Conservation (phyloP, 192 early-diverging fungal species). For the Coemansia sp. region DNA sequence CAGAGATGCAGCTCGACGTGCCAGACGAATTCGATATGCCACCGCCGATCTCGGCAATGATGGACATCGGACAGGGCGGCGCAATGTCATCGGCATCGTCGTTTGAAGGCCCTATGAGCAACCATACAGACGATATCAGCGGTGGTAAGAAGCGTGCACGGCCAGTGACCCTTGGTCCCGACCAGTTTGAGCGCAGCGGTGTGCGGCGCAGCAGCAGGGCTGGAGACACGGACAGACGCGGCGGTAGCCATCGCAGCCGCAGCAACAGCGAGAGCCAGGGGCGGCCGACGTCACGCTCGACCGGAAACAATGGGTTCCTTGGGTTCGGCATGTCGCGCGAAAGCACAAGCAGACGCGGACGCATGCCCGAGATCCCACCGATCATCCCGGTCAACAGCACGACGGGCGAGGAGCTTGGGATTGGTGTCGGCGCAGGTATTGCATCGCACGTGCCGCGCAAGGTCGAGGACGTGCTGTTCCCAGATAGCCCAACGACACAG, state of each 20-base stretch:
- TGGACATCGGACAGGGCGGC: conserved; percentile 33
- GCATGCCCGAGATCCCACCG: conserved; percentile 49
- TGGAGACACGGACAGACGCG: neutral
- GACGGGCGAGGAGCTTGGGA: conserved; percentile 55
- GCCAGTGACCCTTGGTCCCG: conserved; percentile 25
- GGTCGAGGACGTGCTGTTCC: conserved; percentile 47
- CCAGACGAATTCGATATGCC: conserved; percentile 29
- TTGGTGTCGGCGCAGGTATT: conserved; percentile 51
- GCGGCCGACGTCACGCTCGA: conserved; percentile 16
- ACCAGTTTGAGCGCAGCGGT: conserved; percentile 16
- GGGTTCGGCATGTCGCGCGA: conserved; percentile 12
- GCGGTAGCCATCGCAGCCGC: conserved; percentile 28
- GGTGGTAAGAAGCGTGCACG: conserved; percentile 24
- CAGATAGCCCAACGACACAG: conserved; percentile 39
- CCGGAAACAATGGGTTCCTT: conserved; percentile 3
- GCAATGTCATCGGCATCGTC: conserved; percentile 49
- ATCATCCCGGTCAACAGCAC: conserved; percentile 46
- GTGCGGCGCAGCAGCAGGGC: conserved; percentile 5
- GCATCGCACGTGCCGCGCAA: conserved; percentile 40
- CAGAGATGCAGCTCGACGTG: conserved; percentile 45
- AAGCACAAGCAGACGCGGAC: conserved; percentile 25
- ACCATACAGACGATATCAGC: neutral
- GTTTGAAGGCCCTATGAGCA: conserved; percentile 12
- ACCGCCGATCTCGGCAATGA: conserved; percentile 42
- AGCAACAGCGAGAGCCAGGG: conserved; percentile 41